phyloP scores from a whole-genome alignment of 2,329 filamentous ascomycete species.

The Coleophoma crateriformis region DNA sequence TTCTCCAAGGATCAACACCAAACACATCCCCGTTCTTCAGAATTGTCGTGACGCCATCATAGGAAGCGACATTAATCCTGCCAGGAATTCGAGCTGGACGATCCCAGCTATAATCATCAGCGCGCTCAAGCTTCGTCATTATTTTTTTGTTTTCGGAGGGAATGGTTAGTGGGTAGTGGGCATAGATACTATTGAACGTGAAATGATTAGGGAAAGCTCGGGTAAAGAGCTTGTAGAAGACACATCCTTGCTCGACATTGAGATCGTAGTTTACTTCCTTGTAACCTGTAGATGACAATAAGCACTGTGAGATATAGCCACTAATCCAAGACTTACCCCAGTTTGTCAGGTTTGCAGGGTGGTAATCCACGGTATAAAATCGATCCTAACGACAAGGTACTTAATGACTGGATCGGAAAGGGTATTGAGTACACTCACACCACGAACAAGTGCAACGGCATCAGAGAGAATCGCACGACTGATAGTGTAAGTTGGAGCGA shows the following conservation, averaged over 20 bases:
- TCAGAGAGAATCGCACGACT: slow-evolving; percentile 53
- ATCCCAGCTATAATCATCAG: slow-evolving; percentile 64
- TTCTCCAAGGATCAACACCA: slow-evolving; percentile 57
- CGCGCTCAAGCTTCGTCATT: slow-evolving; percentile 60
- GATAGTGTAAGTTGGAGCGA: slow-evolving; percentile 46
- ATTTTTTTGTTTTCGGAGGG: slow-evolving; percentile 70
- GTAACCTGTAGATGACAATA: background rate
- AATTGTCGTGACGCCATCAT: slow-evolving; percentile 55
- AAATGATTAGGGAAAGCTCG: slow-evolving; percentile 79
- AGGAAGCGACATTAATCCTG: slow-evolving; percentile 52
- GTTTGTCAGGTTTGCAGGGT: slow-evolving; percentile 69
- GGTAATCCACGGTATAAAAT: slow-evolving; percentile 44
- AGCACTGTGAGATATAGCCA: too few species aligned
- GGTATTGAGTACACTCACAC: slow-evolving; percentile 20
- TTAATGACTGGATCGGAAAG: too few species aligned
- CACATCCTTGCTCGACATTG: slow-evolving; percentile 71
- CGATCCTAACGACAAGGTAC: slow-evolving; percentile 21
- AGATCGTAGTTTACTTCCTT: slow-evolving; percentile 65
- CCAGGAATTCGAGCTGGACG: slow-evolving; percentile 47
- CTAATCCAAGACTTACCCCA: slow-evolving; percentile 49
- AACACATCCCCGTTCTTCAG: slow-evolving; percentile 55
- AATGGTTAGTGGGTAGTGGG: slow-evolving; percentile 49
- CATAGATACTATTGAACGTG: slow-evolving; percentile 72
- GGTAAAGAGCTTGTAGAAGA: slow-evolving; percentile 80
- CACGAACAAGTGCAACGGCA: slow-evolving; percentile 52